Conservation (phyloP, 73 alveolate genomes). For the Paramecium sexaurelia region DNA sequence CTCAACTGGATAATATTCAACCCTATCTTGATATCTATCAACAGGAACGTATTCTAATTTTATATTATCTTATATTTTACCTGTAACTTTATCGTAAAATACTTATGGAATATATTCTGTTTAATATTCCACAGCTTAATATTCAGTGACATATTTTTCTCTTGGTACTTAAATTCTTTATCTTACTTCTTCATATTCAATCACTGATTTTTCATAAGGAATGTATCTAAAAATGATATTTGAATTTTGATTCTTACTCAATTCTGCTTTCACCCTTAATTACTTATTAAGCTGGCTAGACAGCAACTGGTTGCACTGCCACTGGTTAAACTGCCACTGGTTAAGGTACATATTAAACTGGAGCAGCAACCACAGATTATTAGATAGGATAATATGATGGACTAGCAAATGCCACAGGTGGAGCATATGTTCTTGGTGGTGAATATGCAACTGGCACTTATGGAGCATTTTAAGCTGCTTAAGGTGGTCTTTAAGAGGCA, state of each 20-base stretch:
- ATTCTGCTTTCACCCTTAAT: conserved; percentile 52
- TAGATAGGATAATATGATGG: conserved; percentile 37
- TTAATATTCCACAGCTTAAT: conserved; percentile 30
- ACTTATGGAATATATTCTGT: conserved; percentile 47
- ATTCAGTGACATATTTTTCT: conserved; percentile 50
- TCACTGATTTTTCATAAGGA: conserved; percentile 29
- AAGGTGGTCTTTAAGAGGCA: conserved; percentile 7
- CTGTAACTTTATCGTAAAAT: conserved; percentile 38
- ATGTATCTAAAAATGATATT: background rate
- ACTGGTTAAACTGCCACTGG: background rate
- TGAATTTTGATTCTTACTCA: conserved; percentile 11
- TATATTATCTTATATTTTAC: background rate
- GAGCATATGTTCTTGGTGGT: conserved; percentile 54
- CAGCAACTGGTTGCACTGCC: conserved; percentile 50
- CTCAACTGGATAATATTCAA: conserved; percentile 67
- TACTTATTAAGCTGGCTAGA: background rate
- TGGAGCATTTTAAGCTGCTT: background rate
- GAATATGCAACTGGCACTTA: conserved; percentile 1
- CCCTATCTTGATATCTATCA: conserved; percentile 67
- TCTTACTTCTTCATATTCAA: conserved; percentile 44
- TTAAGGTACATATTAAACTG: background rate
- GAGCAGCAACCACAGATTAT: conserved; percentile 45
- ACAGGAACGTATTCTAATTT: conserved; percentile 63
- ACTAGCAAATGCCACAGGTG: background rate
- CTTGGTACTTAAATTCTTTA: conserved; percentile 51